phyloP scores from a whole-genome alignment of 192 early-diverging fungal genomes.

The Rhizoclosmatium sp. region DNA sequence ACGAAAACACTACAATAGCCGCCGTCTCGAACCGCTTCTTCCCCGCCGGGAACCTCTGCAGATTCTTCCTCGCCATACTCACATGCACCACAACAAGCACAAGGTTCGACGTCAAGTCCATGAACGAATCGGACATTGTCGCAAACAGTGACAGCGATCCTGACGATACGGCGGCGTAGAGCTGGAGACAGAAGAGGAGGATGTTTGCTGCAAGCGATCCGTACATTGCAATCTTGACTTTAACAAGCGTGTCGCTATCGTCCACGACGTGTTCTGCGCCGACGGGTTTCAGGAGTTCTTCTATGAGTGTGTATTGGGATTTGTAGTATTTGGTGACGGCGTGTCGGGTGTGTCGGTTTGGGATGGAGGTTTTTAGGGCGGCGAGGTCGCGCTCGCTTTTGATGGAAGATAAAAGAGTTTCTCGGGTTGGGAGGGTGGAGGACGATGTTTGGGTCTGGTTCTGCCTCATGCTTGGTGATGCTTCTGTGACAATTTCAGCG shows the following conservation, averaged over 20 bases:
- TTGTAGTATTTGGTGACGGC: constrained; percentile 78
- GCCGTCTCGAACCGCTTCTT: constrained; percentile 76
- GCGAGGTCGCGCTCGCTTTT: constrained; percentile 27
- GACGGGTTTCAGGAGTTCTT: constrained; percentile 69
- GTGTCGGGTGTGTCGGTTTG: constrained; percentile 42
- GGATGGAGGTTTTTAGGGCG: background rate
- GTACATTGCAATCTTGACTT: constrained; percentile 74
- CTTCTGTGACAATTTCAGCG: too few relatives aligned
- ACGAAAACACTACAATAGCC: constrained; percentile 59
- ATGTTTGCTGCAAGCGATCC: constrained; percentile 71
- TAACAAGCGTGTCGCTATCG: constrained; percentile 30
- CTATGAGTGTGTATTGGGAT: constrained; percentile 82
- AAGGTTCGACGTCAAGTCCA: constrained; percentile 11
- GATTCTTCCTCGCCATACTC: constrained; percentile 51
- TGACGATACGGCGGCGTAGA: constrained; percentile 67
- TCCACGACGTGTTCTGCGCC: constrained; percentile 11
- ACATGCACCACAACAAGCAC: constrained; percentile 44
- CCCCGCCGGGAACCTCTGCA: constrained; percentile 70
- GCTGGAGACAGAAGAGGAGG: constrained; percentile 67
- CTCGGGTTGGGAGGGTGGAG: background rate
- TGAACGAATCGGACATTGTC: constrained; percentile 64
- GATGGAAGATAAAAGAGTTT: constrained; percentile 37
- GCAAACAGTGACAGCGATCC: constrained; percentile 75
- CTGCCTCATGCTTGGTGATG: too few relatives aligned
- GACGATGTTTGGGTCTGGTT: too few relatives aligned